phyloP scores from a whole-genome alignment of 2,329 filamentous ascomycete species.

The Phialemonium atrogriseum region DNA sequence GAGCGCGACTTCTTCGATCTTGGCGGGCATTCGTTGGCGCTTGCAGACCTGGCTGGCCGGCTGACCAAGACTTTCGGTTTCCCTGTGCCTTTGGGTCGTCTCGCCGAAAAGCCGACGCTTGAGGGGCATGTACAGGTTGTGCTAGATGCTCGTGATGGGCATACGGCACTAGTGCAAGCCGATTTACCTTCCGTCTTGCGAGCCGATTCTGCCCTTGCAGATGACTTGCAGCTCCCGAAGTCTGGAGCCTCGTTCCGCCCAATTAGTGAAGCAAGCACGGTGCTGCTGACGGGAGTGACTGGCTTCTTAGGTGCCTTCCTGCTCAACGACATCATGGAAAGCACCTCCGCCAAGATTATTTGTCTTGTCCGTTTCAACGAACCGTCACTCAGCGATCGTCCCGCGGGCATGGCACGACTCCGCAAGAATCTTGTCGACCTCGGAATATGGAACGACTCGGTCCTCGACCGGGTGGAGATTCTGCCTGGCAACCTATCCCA shows the following conservation, averaged over 20 bases:
- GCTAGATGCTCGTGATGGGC: slow-evolving; percentile 61
- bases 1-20: slow-evolving; percentile 77
- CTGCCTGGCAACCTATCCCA: slow-evolving; percentile 65
- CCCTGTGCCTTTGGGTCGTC: slow-evolving; percentile 59
- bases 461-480: slow-evolving; percentile 71
- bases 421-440: slow-evolving; percentile 71
- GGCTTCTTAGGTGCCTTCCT: slow-evolving; percentile 72
- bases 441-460: slow-evolving; percentile 67
- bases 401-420: slow-evolving; percentile 62
- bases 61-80: slow-evolving; percentile 65
- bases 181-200: slow-evolving; percentile 63
- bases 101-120: slow-evolving; percentile 64
- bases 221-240: slow-evolving; percentile 57
- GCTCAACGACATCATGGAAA: slow-evolving; percentile 59
- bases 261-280: slow-evolving; percentile 56
- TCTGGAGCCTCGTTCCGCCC: slow-evolving; percentile 45
- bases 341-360: slow-evolving; percentile 59
- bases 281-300: slow-evolving; percentile 67
- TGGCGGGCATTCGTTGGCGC: slow-evolving; percentile 67
- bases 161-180: slow-evolving; percentile 66
- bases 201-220: slow-evolving; percentile 57
- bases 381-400: slow-evolving; percentile 53
- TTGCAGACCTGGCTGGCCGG: slow-evolving; percentile 69
- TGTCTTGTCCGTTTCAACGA: slow-evolving; percentile 68
- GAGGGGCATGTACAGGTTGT: slow-evolving; percentile 65